These are phyloP conservation scores for Wickerhamiella siamensis DNA, from an alignment of 805 yeast genomes.

Conservation along the genomic window DNA sequence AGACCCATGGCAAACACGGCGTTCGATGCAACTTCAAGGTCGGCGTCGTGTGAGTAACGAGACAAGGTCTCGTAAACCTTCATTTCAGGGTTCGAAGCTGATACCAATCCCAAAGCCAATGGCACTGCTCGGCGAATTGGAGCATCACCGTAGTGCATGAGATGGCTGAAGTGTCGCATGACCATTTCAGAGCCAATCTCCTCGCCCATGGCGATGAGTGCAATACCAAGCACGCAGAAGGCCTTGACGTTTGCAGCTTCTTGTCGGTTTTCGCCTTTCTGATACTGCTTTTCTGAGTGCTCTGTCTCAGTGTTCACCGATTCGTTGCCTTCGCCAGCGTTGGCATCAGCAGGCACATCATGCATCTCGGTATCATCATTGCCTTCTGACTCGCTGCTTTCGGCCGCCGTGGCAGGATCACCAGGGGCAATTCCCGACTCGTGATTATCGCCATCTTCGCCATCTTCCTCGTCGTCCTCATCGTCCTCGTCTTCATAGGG, in stretches of 20 bases:
- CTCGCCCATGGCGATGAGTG: slow-evolving; percentile 92
- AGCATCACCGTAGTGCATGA: slow-evolving; percentile 94
- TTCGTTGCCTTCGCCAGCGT: slow-evolving; percentile 6
- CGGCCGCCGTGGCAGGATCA: slow-evolving; percentile 21
- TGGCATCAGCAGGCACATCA: too few species aligned
- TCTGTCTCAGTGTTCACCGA: slow-evolving; percentile 4
- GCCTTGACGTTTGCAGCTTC: slow-evolving; percentile 45
- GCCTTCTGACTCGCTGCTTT: slow-evolving; percentile 5
- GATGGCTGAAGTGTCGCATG: slow-evolving; percentile 88
- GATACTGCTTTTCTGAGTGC: slow-evolving; percentile 9
- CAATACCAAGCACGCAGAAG: slow-evolving; percentile 87
- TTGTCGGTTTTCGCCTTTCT: slow-evolving; percentile 21
- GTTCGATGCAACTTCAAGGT: slow-evolving; percentile 83
- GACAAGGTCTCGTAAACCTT: slow-evolving; percentile 93
- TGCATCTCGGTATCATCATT: slow-evolving; percentile 14
- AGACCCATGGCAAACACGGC: slow-evolving; percentile 95
- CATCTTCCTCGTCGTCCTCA: slow-evolving; percentile 23
- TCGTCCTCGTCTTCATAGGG: slow-evolving; percentile 51
- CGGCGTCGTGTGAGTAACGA: slow-evolving; percentile 91
- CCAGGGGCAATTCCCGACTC: slow-evolving; percentile 17
- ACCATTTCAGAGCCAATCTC: slow-evolving; percentile 97
- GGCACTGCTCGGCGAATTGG: slow-evolving; percentile 90
- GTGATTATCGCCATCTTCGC: slow-evolving; percentile 19
- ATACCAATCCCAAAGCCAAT: slow-evolving; percentile 90
- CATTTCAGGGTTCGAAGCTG: slow-evolving; percentile 90